phyloP scores from a whole-genome alignment of 2,329 filamentous ascomycete genomes.

The Knufia fluminis region DNA sequence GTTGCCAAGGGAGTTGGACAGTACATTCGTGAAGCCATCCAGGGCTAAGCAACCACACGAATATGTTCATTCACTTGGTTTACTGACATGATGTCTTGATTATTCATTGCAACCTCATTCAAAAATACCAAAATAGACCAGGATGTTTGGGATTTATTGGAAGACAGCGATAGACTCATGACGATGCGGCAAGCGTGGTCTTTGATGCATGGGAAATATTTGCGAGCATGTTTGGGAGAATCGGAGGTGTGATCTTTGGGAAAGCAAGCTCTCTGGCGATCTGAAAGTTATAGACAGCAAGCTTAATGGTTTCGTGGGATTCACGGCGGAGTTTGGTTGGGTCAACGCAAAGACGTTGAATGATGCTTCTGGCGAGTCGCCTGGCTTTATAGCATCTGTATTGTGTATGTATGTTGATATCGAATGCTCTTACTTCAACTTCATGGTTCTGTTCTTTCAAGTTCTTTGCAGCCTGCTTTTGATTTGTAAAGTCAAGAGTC shows the following conservation, averaged over 20 bases:
- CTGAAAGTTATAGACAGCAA: not conserved
- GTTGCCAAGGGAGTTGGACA: constrained; percentile 23
- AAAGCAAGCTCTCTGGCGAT: not conserved
- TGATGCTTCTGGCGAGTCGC: constrained; percentile 7
- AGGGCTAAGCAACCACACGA: constrained; percentile 12
- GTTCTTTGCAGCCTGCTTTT: not conserved
- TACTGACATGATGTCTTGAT: constrained; percentile 6
- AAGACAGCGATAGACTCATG: constrained; percentile 1
- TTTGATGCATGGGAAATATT: not conserved
- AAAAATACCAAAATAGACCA: constrained; percentile 11
- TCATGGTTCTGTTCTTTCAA: not conserved
- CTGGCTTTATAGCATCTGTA: constrained; percentile 8
- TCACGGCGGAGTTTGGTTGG: not conserved
- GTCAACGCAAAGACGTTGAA: not conserved
- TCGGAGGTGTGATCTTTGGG: not conserved
- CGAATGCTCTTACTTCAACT: constrained; percentile 2
- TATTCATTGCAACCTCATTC: constrained; percentile 7
- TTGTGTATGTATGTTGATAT: constrained; percentile 5
- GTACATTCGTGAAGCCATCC: constrained; percentile 21
- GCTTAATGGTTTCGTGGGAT: not conserved
- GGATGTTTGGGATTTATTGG: constrained; percentile 10
- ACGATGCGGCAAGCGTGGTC: constrained; percentile 2
- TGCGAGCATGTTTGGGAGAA: constrained; percentile 3
- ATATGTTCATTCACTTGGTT: not conserved
- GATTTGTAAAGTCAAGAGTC: too few species aligned